Conservation (phyloP, 495 filamentous ascomycete genomes). For the Baudoinia panamericana region DNA sequence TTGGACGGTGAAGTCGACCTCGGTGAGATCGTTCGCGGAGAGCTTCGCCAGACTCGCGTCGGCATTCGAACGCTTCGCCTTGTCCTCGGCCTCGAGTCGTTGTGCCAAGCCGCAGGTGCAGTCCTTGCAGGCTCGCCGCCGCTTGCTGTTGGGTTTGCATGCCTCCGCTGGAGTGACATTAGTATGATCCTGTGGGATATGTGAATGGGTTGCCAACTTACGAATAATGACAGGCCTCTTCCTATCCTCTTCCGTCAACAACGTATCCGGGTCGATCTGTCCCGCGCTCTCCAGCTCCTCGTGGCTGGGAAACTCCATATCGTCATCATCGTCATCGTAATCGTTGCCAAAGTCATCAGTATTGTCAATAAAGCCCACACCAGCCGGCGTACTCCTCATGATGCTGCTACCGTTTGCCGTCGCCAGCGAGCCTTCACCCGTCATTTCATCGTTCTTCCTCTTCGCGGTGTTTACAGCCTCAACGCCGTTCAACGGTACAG, state of each 20-base stretch:
- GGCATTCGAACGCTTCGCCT: conserved; percentile 48
- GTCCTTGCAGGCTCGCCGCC: conserved; percentile 90
- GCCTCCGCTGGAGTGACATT: conserved; percentile 8
- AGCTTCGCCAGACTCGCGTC: conserved; percentile 59
- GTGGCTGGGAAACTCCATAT: conserved; percentile 17
- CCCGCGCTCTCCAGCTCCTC: conserved; percentile 33
- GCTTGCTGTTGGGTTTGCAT: conserved; percentile 42
- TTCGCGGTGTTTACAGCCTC: conserved; percentile 29
- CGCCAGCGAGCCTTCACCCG: neutral
- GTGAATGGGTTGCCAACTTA: conserved; percentile 35
- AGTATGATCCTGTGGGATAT: too few species aligned
- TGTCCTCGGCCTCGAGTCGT: conserved; percentile 67
- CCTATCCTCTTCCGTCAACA: conserved; percentile 73
- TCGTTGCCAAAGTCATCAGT: conserved; percentile 58
- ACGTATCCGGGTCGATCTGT: conserved; percentile 76
- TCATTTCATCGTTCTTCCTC: conserved; percentile 32
- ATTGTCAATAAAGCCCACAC: conserved; percentile 62
- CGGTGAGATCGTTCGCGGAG: conserved; percentile 60
- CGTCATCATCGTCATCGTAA: conserved; percentile 49
- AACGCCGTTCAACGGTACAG: conserved; percentile 24
- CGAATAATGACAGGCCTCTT: conserved; percentile 58
- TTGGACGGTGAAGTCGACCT: conserved; percentile 90
- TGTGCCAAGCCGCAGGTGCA: conserved; percentile 86
- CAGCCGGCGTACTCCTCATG: conserved; percentile 32
- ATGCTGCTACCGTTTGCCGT: conserved; percentile 24